phyloP scores from a whole-genome alignment of 257 asterid species.

The Haberlea rhodopensis region DNA sequence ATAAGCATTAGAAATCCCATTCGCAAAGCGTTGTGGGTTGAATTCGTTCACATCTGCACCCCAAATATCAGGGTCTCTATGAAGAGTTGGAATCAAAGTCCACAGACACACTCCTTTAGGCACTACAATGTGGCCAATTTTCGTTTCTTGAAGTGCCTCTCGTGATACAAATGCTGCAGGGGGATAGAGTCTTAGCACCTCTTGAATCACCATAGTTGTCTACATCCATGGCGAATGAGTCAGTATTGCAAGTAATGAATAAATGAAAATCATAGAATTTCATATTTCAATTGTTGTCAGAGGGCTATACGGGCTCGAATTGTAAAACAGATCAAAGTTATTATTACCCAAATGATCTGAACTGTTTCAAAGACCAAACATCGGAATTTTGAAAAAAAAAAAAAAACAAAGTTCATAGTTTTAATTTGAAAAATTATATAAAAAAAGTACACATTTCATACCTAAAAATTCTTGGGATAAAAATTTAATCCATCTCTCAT shows the following conservation, averaged over 20 bases:
- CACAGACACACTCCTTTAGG: constrained; percentile 82
- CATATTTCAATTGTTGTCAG: too few species aligned
- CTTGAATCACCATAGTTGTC: constrained; percentile 81
- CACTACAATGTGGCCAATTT: constrained; percentile 53
- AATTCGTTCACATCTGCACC: constrained; percentile 68
- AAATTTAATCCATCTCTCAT: too few species aligned
- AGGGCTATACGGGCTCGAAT: too few species aligned
- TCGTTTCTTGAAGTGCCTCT: constrained; percentile 64
- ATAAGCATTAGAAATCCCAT: constrained; percentile 63
- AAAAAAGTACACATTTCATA: too few species aligned
- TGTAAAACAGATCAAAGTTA: too few species aligned
- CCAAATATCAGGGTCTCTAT: constrained; percentile 67
- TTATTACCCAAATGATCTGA: too few species aligned
- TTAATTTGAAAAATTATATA: too few species aligned
- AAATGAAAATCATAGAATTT: background rate
- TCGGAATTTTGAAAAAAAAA: too few species aligned
- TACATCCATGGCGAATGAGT: constrained; percentile 2
- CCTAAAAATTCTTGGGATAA: too few species aligned
- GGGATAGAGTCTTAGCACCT: constrained; percentile 69
- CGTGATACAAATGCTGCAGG: constrained; percentile 89
- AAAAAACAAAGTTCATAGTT: too few species aligned
- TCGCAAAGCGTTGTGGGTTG: constrained; percentile 64
- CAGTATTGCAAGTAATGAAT: too few species aligned
- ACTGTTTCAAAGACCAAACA: too few species aligned
- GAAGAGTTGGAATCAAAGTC: constrained; percentile 82